Base-by-base conservation (phyloP, 805 yeast species). In the Lachancea thermotolerans region DNA sequence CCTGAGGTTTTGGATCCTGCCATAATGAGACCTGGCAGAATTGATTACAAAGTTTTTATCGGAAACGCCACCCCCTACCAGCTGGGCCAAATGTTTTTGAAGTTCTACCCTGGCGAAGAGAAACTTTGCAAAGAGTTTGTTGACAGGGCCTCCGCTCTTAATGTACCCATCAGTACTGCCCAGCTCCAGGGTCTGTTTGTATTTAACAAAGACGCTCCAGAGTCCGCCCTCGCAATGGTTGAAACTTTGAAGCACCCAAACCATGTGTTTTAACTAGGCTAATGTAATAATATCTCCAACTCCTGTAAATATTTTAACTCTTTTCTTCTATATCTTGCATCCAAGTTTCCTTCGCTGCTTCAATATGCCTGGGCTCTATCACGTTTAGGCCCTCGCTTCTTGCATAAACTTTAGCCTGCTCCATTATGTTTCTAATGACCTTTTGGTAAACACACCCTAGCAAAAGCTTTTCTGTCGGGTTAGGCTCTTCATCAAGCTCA, bases 151-250 rank as follows among this genome's bases (percentile, higher is more conserved):
- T 57, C 60, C 28, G 70, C 67, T 6, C 62, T 84, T 50, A 72
- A 73, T 31, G 63, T 77, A 50, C 75, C 77, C 1, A 78, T 91
- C 31, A 84, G 95, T 56, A 89, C 98, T 0, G 99, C 99, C 0
- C 96, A 88, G 60, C 71, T 93, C 47, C 99, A 93, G 64, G 99
- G 99, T 0, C 72, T 93, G 42, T 93, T 93, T 70, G 96, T 93
- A 2, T 86, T 86, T 68, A 86, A 87, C 67, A 93, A 93, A 65
- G 77, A 83, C 47, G 82, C 81, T 48, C 95, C 98, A 0, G 73
- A 74, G 30, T 75, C 76, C 4, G 96, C 98, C 0, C 66, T 90
- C 25, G 68, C 67, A 11, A 84, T 82, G 81, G 74, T 85, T 11
- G 63, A 63, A 4, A 60, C 65, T 1, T 47, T 68, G 18, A 56